Conservation (phyloP, 2,329 filamentous ascomycete genomes). For the Paecilomyces fulvus region DNA sequence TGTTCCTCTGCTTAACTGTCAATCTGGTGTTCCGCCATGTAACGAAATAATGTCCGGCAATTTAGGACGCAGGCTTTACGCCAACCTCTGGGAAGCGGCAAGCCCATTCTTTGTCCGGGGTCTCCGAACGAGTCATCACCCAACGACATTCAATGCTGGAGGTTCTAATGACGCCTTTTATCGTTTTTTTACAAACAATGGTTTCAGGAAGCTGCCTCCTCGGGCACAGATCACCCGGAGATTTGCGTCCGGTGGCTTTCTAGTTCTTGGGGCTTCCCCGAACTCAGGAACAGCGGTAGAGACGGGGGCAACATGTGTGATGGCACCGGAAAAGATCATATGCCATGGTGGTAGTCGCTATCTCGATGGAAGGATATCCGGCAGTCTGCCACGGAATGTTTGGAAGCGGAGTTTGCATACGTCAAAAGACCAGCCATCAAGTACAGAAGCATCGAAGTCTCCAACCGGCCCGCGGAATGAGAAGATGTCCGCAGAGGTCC, state of each 20-base stretch:
- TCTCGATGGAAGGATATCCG: slow-evolving; percentile 12
- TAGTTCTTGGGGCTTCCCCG: slow-evolving; percentile 41
- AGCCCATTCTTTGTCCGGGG: slow-evolving; percentile 23
- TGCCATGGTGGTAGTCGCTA: slow-evolving; percentile 13
- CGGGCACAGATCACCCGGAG: slow-evolving; percentile 37
- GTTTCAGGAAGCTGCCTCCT: slow-evolving; percentile 9
- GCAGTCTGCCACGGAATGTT: slow-evolving; percentile 10
- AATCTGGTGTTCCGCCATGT: slow-evolving; percentile 32
- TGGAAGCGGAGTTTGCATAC: slow-evolving; percentile 27
- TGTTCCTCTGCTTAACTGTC: neutral
- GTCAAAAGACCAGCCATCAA: slow-evolving; percentile 12
- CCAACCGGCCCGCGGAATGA: slow-evolving; percentile 9
- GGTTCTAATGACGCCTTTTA: slow-evolving; percentile 8
- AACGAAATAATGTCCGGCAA: slow-evolving; percentile 38
- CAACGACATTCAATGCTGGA: slow-evolving; percentile 9
- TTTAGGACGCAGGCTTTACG: slow-evolving; percentile 40
- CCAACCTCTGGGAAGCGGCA: slow-evolving; percentile 34
- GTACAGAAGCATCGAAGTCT: slow-evolving; percentile 8
- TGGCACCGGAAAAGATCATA: slow-evolving; percentile 21
- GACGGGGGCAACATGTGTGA: slow-evolving; percentile 22
- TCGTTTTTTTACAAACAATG: slow-evolving; percentile 9
- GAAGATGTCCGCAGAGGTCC: slow-evolving; percentile 1
- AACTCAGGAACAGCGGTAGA: slow-evolving; percentile 23
- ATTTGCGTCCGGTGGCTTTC: slow-evolving; percentile 48
- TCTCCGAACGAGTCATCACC: slow-evolving; percentile 17